A percentile compares a stretch with the other conserved stretches of the same genome.
These are phyloP conservation scores for Diaporthe sp. DNA, from an alignment of 2,329 filamentous ascomycete genomes.

Conservation along the genomic window DNA sequence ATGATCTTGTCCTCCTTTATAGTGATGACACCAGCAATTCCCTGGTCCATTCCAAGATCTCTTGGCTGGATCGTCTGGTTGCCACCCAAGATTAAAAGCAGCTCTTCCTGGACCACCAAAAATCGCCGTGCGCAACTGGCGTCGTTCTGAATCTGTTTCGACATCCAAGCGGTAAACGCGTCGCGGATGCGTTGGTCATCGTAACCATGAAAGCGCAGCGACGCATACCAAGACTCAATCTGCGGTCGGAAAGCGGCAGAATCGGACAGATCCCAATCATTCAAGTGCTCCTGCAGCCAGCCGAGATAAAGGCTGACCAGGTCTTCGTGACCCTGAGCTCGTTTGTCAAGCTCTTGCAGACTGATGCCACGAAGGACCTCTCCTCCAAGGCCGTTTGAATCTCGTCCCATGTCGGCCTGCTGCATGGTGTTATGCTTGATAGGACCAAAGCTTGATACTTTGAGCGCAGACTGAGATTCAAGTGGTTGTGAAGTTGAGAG, in stretches of 20 bases:
- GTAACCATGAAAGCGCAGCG: conserved; percentile 25
- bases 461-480: not conserved
- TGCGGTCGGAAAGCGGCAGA: conserved; percentile 11
- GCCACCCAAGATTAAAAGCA: not conserved
- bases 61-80: not conserved
- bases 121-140: conserved; percentile 29
- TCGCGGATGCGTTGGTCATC: conserved; percentile 5
- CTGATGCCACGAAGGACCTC: conserved; percentile 1
- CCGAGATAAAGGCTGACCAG: conserved; percentile 19
- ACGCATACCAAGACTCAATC: conserved; percentile 33
- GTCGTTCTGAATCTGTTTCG: not conserved
- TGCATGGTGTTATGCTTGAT: not conserved
- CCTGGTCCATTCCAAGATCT: not conserved
- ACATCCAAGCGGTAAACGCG: conserved; percentile 39
- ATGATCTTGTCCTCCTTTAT: conserved; percentile 20
- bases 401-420: not conserved
- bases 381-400: not conserved
- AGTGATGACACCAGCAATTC: conserved; percentile 1
- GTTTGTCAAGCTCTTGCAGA: conserved; percentile 34
- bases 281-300: conserved; percentile 35
- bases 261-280: conserved; percentile 2
- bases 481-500: not conserved
- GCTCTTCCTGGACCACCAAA: conserved; percentile 12
- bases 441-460: not conserved
- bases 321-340: not conserved